A percentile compares a stretch with the other conserved stretches of the same genome.
These are phyloP conservation scores for Saturnispora sekii DNA, from an alignment of 805 yeast species.

Conservation along the genomic window DNA sequence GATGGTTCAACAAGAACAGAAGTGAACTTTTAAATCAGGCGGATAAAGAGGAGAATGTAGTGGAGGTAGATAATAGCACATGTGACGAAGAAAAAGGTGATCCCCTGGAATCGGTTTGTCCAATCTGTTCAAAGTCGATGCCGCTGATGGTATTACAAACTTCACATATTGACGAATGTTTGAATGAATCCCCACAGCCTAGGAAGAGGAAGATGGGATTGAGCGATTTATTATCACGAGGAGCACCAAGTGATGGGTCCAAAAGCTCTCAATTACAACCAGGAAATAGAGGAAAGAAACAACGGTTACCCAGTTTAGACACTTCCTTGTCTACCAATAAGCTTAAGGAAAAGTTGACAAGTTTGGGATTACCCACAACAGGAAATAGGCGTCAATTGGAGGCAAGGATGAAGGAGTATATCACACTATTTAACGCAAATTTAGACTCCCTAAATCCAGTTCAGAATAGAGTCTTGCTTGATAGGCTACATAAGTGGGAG, in stretches of 20 bases:
- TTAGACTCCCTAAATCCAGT: slow-evolving; percentile 63
- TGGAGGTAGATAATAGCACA: slow-evolving; percentile 17
- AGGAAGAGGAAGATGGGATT: background rate
- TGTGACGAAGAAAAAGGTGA: slow-evolving; percentile 17
- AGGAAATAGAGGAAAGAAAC: slow-evolving; percentile 10
- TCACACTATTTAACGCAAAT: slow-evolving; percentile 72
- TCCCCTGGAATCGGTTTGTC: slow-evolving; percentile 44
- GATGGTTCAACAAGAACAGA: slow-evolving; percentile 39
- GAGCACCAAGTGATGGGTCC: slow-evolving; percentile 1
- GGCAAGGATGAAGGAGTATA: slow-evolving; percentile 65
- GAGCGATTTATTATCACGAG: background rate
- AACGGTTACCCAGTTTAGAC: slow-evolving; percentile 53
- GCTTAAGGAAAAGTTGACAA: slow-evolving; percentile 48
- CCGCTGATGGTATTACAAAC: slow-evolving; percentile 46
- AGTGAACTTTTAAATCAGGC: slow-evolving; percentile 22
- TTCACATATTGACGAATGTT: slow-evolving; percentile 54
- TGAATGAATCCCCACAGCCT: slow-evolving; percentile 17
- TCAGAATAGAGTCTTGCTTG: slow-evolving; percentile 43
- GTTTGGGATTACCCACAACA: slow-evolving; percentile 43
- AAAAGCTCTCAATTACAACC: slow-evolving; percentile 21
- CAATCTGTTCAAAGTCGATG: slow-evolving; percentile 51
- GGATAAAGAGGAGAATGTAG: slow-evolving; percentile 13
- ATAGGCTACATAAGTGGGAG: slow-evolving; percentile 63
- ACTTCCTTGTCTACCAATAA: slow-evolving; percentile 48
- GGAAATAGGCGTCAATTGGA: slow-evolving; percentile 63